Conservation (phyloP, 345 rosid species). For the Heritiera fomes region DNA sequence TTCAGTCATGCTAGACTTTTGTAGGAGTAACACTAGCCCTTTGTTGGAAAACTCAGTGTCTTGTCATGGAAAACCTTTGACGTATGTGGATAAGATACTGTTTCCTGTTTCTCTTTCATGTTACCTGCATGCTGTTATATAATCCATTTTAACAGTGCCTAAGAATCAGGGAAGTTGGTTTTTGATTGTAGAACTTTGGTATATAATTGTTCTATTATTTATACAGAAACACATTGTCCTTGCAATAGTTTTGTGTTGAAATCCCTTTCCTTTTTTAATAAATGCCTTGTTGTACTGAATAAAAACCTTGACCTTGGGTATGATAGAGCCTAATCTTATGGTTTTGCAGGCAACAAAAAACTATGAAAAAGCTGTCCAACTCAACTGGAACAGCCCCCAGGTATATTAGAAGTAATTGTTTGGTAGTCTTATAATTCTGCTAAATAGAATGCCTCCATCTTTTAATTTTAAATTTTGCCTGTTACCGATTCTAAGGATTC, state of each 20-base stretch:
- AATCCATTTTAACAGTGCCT: slow-evolving; percentile 44
- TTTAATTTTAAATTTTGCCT: slow-evolving; percentile 6
- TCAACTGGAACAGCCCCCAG: slow-evolving; percentile 99
- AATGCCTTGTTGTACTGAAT: not conserved
- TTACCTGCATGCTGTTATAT: not conserved
- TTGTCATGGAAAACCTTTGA: not conserved
- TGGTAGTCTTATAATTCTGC: slow-evolving; percentile 20
- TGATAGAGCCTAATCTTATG: not conserved
- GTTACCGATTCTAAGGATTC: slow-evolving; percentile 7
- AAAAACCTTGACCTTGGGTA: not conserved
- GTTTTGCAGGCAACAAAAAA: slow-evolving; percentile 74
- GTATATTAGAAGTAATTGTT: slow-evolving; percentile 35
- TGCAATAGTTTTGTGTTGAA: not conserved
- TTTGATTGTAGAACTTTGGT: slow-evolving; percentile 14
- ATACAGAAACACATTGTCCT: not conserved
- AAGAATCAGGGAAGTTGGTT: slow-evolving; percentile 93
- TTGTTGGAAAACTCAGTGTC: not conserved
- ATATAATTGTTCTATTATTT: not conserved
- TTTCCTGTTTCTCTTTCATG: not conserved
- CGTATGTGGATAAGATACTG: not conserved
- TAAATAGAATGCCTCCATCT: not conserved
- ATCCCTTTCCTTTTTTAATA: not conserved
- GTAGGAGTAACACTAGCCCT: not conserved
- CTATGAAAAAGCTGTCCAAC: slow-evolving; percentile 95
- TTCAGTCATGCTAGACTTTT: not conserved